Evolutionary conservation across 2,329 filamentous ascomycete species (phyloP).

Genomic region (Hypoxylon sp.): DNA sequence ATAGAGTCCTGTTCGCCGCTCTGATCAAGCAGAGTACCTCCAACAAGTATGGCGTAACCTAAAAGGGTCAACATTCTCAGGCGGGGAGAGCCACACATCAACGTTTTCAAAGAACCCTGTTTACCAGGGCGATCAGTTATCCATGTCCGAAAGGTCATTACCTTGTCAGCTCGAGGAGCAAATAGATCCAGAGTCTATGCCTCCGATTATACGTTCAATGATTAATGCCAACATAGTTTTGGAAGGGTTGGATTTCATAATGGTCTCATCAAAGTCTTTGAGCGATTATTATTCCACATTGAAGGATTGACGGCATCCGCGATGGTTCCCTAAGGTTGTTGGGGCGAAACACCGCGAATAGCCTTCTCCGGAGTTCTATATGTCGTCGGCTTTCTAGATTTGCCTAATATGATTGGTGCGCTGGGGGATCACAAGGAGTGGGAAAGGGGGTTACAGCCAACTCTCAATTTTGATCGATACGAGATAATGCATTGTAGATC

Average conservation of each 20-base stretch:
- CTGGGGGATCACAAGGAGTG: not conserved
- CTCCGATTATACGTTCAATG: not conserved
- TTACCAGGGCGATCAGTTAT: not conserved
- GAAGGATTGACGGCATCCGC: not conserved
- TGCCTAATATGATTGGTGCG: slow-evolving; percentile 10
- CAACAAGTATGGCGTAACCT: not conserved
- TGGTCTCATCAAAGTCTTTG: not conserved
- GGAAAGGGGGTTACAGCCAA: slow-evolving; percentile 1
- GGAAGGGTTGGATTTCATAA: not conserved
- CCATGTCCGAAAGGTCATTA: not conserved
- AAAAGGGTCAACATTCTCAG: not conserved
- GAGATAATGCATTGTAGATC: slow-evolving; percentile 1
- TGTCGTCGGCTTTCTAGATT: not conserved
- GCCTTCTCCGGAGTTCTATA: not conserved
- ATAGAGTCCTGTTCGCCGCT: not conserved
- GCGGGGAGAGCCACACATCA: not conserved
- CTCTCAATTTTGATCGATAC: not conserved
- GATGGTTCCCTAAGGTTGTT: not conserved
- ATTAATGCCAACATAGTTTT: not conserved
- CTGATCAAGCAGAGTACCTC: not conserved
- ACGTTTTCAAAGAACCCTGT: slow-evolving; percentile 3
- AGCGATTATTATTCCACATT: not conserved
- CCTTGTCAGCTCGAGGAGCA: not conserved
- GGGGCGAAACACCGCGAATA: not conserved
- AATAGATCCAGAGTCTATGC: not conserved